Percentiles rank a stretch among this genome's conserved stretches.
Conservation (phyloP, 2,329 filamentous ascomycete genomes). For the Penicillium sp. region DNA sequence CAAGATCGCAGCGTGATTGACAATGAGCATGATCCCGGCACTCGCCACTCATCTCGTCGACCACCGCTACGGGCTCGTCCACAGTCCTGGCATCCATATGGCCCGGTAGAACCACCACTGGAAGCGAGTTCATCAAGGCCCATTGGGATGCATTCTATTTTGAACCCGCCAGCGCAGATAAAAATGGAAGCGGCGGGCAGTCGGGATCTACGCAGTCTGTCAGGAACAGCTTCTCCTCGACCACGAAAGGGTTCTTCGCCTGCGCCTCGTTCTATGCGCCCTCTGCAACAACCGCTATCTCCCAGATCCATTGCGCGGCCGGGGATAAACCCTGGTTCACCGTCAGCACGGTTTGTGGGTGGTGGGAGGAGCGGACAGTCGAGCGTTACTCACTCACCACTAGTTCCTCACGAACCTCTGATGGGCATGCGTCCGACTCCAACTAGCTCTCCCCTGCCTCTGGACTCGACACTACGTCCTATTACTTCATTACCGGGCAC, state of each 20-base stretch:
- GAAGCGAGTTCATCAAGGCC: slow-evolving; percentile 31
- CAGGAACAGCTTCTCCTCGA: slow-evolving; percentile 25
- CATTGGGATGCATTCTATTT: slow-evolving; percentile 43
- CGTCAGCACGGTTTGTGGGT: slow-evolving; percentile 35
- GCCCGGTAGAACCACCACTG: slow-evolving; percentile 36
- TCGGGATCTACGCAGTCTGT: slow-evolving; percentile 27
- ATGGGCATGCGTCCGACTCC: slow-evolving; percentile 28
- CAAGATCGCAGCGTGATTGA: slow-evolving; percentile 25
- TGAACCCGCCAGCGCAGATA: slow-evolving; percentile 37
- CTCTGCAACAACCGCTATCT: slow-evolving; percentile 32
- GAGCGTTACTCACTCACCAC: slow-evolving; percentile 36
- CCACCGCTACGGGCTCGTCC: slow-evolving; percentile 31
- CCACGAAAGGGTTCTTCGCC: slow-evolving; percentile 33
- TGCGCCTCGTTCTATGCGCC: slow-evolving; percentile 24
- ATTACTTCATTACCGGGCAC: slow-evolving; percentile 19
- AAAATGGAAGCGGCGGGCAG: slow-evolving; percentile 13
- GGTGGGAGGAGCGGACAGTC: slow-evolving; percentile 32
- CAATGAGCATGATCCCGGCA: slow-evolving; percentile 16
- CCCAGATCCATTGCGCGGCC: slow-evolving; percentile 32
- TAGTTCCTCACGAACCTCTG: slow-evolving; percentile 33
- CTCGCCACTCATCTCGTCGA: slow-evolving; percentile 19
- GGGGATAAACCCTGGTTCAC: slow-evolving; percentile 37
- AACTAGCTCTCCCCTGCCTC: slow-evolving; percentile 27
- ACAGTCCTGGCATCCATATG: slow-evolving; percentile 39
- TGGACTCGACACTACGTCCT: slow-evolving; percentile 26